Conservation (phyloP, 306 rosid genomes). For the Leucaena leucocephala region DNA sequence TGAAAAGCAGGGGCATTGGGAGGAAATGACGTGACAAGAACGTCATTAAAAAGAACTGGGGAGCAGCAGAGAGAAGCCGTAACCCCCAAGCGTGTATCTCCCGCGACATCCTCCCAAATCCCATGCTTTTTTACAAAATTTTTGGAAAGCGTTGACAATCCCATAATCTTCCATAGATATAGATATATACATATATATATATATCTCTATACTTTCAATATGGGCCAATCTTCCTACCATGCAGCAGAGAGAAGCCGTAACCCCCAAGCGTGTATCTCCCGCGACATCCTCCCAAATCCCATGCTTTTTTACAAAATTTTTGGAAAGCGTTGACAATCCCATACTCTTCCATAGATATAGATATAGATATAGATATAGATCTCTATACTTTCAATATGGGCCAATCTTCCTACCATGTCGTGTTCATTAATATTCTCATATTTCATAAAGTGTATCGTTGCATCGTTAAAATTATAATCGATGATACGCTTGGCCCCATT, state of each 20-base stretch:
- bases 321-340: too few relatives aligned
- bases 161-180: too few relatives aligned
- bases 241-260: not conserved
- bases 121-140: too few relatives aligned
- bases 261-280: not conserved
- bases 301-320: too few relatives aligned
- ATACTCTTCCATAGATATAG: not conserved
- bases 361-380: too few relatives aligned
- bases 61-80: not conserved
- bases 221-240: too few relatives aligned
- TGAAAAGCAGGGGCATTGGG: constrained; percentile 3
- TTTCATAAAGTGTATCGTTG: not conserved
- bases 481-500: not conserved
- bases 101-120: not conserved
- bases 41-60: constrained; percentile 18
- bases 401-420: not conserved
- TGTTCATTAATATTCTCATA: too few relatives aligned
- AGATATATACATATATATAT: too few relatives aligned
- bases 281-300: not conserved
- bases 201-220: too few relatives aligned
- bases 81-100: not conserved
- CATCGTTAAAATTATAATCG: too few relatives aligned
- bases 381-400: not conserved
- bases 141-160: too few relatives aligned
- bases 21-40: constrained; percentile 33